Evolutionary conservation across 345 rosid genomes (phyloP).

Genomic region (Isatis tinctoria): DNA sequence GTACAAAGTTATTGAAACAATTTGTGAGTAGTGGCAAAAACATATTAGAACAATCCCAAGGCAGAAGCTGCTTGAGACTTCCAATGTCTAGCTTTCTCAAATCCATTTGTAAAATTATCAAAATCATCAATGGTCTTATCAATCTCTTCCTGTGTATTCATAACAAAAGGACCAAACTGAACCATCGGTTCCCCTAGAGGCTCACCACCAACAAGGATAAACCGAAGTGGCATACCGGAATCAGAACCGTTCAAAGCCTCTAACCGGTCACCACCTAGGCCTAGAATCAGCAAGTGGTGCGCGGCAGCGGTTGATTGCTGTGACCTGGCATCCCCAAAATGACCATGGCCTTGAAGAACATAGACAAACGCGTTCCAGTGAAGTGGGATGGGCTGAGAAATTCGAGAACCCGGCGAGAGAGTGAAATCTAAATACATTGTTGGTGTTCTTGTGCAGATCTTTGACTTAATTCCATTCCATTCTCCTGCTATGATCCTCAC

Average conservation of each 20-base stretch:
- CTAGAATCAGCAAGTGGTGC: constrained; percentile 59
- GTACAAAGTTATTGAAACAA: background rate
- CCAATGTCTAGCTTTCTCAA: constrained; percentile 83
- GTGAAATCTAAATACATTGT: constrained; percentile 89
- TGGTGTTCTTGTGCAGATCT: constrained; percentile 80
- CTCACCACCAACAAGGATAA: constrained; percentile 74
- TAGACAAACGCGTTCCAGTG: constrained; percentile 78
- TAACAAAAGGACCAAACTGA: constrained; percentile 85
- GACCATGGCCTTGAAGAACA: constrained; percentile 70
- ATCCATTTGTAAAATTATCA: constrained; percentile 66
- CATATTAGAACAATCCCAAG: constrained; percentile 36
- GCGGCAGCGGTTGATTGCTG: constrained; percentile 29
- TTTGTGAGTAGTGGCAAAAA: background rate
- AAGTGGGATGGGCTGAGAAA: constrained; percentile 54
- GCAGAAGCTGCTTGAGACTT: constrained; percentile 51
- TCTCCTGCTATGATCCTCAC: constrained; percentile 90
- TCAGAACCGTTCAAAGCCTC: constrained; percentile 68
- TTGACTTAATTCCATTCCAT: constrained; percentile 65
- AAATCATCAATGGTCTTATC: constrained; percentile 66
- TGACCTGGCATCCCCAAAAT: constrained; percentile 39
- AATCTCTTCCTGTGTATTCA: constrained; percentile 84
- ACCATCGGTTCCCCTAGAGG: constrained; percentile 71
- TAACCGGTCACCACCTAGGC: constrained; percentile 47
- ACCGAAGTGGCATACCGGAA: constrained; percentile 50
- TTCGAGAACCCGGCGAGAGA: constrained; percentile 56